phyloP scores from a whole-genome alignment of 495 filamentous ascomycete genomes.

The Penicillium steckii region DNA sequence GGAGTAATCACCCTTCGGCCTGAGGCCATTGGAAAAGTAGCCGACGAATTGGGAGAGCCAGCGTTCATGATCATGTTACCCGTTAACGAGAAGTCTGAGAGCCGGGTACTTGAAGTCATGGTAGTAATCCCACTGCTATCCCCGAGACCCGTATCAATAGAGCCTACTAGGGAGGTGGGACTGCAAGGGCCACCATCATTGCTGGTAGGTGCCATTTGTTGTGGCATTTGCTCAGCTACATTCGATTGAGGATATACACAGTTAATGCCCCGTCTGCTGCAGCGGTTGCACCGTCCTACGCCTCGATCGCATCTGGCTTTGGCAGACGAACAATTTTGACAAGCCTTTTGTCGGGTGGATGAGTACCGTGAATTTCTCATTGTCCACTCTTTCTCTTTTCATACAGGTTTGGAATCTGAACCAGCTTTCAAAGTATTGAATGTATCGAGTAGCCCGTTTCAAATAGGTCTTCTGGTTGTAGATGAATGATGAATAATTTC shows the following conservation, averaged over 20 bases:
- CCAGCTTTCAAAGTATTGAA: too few species aligned
- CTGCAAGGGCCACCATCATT: not conserved
- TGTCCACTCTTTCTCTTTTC: not conserved
- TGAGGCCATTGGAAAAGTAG: not conserved
- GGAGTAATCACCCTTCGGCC: not conserved
- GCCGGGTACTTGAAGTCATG: not conserved
- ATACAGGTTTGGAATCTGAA: too few species aligned
- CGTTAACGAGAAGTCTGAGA: not conserved
- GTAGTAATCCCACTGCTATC: not conserved
- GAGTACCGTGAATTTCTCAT: not conserved
- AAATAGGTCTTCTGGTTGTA: too few species aligned
- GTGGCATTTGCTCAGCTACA: not conserved
- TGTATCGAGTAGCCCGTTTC: too few species aligned
- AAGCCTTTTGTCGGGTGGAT: not conserved
- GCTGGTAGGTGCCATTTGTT: not conserved
- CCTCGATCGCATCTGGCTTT: not conserved
- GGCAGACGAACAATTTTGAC: not conserved
- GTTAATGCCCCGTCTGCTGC: not conserved
- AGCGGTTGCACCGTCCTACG: not conserved
- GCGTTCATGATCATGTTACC: not conserved
- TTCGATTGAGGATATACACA: not conserved
- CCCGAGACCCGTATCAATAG: not conserved
- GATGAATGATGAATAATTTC: too few species aligned
- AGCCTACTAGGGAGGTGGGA: not conserved
- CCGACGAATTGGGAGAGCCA: not conserved